Base-by-base conservation (phyloP, 2,329 filamentous ascomycete species). In the Colletotrichum sp. region DNA sequence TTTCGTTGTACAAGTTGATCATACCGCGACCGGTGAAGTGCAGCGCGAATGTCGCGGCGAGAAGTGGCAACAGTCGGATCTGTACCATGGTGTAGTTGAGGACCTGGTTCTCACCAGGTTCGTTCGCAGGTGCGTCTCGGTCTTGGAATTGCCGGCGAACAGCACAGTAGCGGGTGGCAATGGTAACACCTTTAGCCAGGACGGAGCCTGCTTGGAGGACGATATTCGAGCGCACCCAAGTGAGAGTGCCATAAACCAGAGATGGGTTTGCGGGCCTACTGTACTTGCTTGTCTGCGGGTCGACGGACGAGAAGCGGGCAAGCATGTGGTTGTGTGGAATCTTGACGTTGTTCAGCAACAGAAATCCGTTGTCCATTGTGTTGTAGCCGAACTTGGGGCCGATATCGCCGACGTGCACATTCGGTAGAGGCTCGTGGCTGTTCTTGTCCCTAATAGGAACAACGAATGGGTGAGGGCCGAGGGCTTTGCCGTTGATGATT, bases 61-160 rank as follows among this genome's bases (percentile, higher is more conserved):
- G 86, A 5, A 96, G 87, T 2, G 94, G 93, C 27, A 96, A 86
- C 3, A 96, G 87, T 64, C 94, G 91, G 80, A 94, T 90, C 82
- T 95, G 94, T 9, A 96, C 94, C 91, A 95, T 95, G 77, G 93
- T 94, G 85, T 96, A 96, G 86, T 96, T 94, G 32, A 96, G 87
- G 2, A 96, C 94, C 79, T 93, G 93, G 81, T 92, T 95, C 86
- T 96, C 94, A 7, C 90, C 91, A 28, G 86, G 82, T 76, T 89
- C 87, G 52, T 86, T 87, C 48, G 89, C 87, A 32, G 89, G 87
- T 8, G 92, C 91, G 83, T 95, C 94, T 7, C 91, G 90, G 79
- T 96, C 94, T 82, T 94, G 92, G 87, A 96, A 96, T 81, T 96
- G 94, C n/a, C 93, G 89, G 66, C 94, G 90, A 6, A 96, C 91